A percentile compares a stretch with the other conserved stretches of the same genome.
phyloP scores from a whole-genome alignment of 2,329 filamentous ascomycete genomes.

The Epichloe coenophiala region DNA sequence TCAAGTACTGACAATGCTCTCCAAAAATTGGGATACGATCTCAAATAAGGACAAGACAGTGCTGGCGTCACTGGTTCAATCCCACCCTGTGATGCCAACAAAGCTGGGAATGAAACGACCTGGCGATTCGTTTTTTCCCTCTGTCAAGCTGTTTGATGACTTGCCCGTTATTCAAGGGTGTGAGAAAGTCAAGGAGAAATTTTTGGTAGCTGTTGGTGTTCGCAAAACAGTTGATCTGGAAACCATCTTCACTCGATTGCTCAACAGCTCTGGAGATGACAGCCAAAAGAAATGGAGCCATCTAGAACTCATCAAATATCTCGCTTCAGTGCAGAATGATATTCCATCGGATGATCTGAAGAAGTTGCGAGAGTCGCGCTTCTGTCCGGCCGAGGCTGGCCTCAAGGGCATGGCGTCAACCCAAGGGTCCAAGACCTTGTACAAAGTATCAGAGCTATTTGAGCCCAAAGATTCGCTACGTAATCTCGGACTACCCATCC shows the following conservation, averaged over 20 bases:
- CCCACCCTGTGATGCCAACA: conserved; percentile 71
- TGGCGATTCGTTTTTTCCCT: conserved; percentile 76
- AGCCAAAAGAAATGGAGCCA: conserved; percentile 72
- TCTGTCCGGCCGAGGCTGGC: conserved; percentile 66
- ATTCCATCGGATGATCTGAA: conserved; percentile 74
- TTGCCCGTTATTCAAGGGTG: conserved; percentile 68
- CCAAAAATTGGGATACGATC: conserved; percentile 82
- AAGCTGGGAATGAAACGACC: conserved; percentile 82
- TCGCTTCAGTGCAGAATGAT: conserved; percentile 78
- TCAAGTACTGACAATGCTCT: conserved; percentile 65
- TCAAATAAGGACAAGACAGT: conserved; percentile 51
- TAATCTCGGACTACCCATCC: conserved; percentile 56
- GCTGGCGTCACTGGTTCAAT: conserved; percentile 50
- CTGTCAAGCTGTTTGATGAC: conserved; percentile 91
- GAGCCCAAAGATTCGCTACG: conserved; percentile 62
- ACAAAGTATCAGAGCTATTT: conserved; percentile 66
- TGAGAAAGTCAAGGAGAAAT: conserved; percentile 78
- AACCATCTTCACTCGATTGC: conserved; percentile 79
- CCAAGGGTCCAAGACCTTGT: conserved; percentile 39
- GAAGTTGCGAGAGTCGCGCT: conserved; percentile 61
- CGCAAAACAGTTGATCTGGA: conserved; percentile 88
- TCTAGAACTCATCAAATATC: conserved; percentile 85
- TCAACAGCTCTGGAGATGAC: conserved; percentile 43
- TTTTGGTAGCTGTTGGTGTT: conserved; percentile 70
- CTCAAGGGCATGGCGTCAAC: conserved; percentile 40